Evolutionary conservation across 2,329 filamentous ascomycete species (phyloP).

Genomic region (Gaeumannomyces sp.): DNA sequence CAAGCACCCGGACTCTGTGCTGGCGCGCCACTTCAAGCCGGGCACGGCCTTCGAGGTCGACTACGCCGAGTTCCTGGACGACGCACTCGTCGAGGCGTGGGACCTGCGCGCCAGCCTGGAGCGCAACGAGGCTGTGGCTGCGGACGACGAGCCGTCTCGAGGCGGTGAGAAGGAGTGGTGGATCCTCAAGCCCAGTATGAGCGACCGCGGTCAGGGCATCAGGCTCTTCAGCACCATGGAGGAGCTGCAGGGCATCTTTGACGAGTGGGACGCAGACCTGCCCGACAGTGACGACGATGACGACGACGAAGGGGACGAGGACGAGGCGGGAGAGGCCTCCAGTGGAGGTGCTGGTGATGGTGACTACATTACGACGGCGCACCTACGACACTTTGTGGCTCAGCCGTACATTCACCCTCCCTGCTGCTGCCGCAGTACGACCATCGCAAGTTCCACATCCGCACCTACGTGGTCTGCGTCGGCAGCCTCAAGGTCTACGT

Average conservation of each 20-base stretch:
- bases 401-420: slow-evolving; percentile 93
- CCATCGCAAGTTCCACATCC: slow-evolving; percentile 85
- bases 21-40: slow-evolving; percentile 66
- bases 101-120: slow-evolving; percentile 76
- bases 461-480: slow-evolving; percentile 79
- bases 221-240: slow-evolving; percentile 79
- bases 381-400: slow-evolving; percentile 91
- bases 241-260: slow-evolving; percentile 81
- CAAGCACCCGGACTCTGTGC: slow-evolving; percentile 68
- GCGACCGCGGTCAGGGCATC: slow-evolving; percentile 90
- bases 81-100: slow-evolving; percentile 83
- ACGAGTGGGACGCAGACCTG: slow-evolving; percentile 73
- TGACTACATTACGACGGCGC: slow-evolving; percentile 70
- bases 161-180: slow-evolving; percentile 66
- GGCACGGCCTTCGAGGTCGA: slow-evolving; percentile 89
- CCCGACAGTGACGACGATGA: slow-evolving; percentile 62
- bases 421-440: slow-evolving; percentile 61
- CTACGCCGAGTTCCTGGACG: slow-evolving; percentile 93
- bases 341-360: slow-evolving; percentile 18
- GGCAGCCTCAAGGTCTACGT: slow-evolving; percentile 78
- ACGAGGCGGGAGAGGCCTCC: slow-evolving; percentile 23
- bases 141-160: not conserved
- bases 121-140: slow-evolving; percentile 48
- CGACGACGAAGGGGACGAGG: slow-evolving; percentile 21
- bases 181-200: slow-evolving; percentile 98